A percentile compares a stretch with the other conserved stretches of the same genome.
These are phyloP conservation scores for Begonia peltatifolia DNA, from an alignment of 306 rosid species.

Conservation along the genomic window DNA sequence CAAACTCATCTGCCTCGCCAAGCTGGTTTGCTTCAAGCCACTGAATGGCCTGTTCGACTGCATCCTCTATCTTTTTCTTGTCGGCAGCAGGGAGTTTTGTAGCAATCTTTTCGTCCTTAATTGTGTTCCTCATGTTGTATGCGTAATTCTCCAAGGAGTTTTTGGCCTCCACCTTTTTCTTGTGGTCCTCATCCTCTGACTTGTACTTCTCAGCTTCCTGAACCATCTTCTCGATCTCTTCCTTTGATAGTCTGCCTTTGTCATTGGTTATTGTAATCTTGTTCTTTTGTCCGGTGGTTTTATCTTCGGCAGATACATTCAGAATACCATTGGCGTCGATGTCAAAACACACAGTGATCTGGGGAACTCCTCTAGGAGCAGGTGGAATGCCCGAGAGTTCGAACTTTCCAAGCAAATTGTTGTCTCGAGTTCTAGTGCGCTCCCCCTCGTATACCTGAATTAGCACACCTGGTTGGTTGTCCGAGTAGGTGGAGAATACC, in stretches of 20 bases:
- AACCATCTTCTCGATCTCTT: constrained; percentile 22
- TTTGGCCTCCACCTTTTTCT: constrained; percentile 21
- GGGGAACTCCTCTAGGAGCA: constrained; percentile 22
- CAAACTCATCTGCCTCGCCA: constrained; percentile 16
- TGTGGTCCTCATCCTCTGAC: constrained; percentile 22
- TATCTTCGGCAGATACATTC: constrained; percentile 29
- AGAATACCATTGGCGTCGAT: constrained; percentile 29
- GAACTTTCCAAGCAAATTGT: constrained; percentile 22
- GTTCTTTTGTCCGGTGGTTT: constrained; percentile 21
- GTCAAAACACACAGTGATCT: constrained; percentile 18
- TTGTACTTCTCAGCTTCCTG: constrained; percentile 27
- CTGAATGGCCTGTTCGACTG: constrained; percentile 10
- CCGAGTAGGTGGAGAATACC: constrained; percentile 12
- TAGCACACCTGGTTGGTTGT: constrained; percentile 14
- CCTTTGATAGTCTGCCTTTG: constrained; percentile 20
- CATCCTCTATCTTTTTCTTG: constrained; percentile 17
- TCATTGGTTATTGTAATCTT: constrained; percentile 28
- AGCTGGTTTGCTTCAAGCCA: constrained; percentile 18
- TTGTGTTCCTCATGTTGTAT: constrained; percentile 15
- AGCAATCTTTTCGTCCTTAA: constrained; percentile 18
- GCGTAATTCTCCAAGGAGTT: constrained; percentile 17
- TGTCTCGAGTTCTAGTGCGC: constrained; percentile 12
- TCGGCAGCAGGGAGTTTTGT: constrained; percentile 6
- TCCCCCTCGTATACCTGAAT: constrained; percentile 31
- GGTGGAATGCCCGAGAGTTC: constrained; percentile 25